A percentile compares a stretch with the other conserved stretches of the same genome.
Evolutionary conservation across 1,139 yeast species (phyloP).

Genomic region (Lodderomyces metapsilosis): DNA sequence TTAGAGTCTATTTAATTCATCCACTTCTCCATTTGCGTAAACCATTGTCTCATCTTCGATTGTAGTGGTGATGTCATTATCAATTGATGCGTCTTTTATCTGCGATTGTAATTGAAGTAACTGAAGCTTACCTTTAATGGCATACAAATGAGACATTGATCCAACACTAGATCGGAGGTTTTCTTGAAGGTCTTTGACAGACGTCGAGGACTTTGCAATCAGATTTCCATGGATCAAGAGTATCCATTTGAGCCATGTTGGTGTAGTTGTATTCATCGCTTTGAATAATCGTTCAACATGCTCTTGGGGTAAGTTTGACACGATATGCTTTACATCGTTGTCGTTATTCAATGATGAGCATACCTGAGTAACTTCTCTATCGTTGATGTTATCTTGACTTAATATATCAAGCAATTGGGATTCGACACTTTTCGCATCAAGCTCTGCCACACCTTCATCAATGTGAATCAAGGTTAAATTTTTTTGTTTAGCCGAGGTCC

Average conservation of each 20-base stretch:
- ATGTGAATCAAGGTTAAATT: neutral
- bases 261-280: slow-evolving; percentile 29
- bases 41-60: slow-evolving; percentile 21
- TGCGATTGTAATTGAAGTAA: slow-evolving; percentile 40
- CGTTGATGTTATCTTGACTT: neutral
- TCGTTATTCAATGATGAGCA: slow-evolving; percentile 37
- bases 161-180: slow-evolving; percentile 31
- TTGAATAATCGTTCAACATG: slow-evolving; percentile 27
- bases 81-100: slow-evolving; percentile 25
- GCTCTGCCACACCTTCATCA: neutral
- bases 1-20: slow-evolving; percentile 23
- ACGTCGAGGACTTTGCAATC: slow-evolving; percentile 32
- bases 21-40: slow-evolving; percentile 45
- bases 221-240: slow-evolving; percentile 45
- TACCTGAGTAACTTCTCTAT: slow-evolving; percentile 18
- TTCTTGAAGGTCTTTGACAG: slow-evolving; percentile 30
- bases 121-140: slow-evolving; percentile 45
- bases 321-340: slow-evolving; percentile 33
- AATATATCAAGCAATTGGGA: neutral
- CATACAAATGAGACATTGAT: slow-evolving; percentile 38
- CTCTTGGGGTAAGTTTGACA: slow-evolving; percentile 14
- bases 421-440: neutral
- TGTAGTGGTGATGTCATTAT: slow-evolving; percentile 16
- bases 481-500: neutral
- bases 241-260: slow-evolving; percentile 53